These are phyloP conservation scores for Globomyces pollinis-pini DNA, from an alignment of 192 early-diverging fungal species.

Conservation along the genomic window DNA sequence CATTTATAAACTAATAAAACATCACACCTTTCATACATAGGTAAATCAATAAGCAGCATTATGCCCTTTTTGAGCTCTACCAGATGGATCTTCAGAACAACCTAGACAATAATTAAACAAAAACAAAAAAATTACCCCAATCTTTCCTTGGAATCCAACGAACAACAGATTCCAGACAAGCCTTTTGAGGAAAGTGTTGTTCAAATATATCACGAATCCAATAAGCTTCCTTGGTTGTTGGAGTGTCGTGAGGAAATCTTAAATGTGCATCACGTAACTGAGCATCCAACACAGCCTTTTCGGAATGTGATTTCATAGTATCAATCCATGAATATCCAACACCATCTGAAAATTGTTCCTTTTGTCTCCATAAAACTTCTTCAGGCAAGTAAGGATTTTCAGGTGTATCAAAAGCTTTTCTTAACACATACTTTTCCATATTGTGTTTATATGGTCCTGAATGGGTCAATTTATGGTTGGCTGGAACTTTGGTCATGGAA, in stretches of 20 bases:
- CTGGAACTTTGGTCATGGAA: constrained; percentile 73
- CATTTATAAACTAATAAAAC: no score
- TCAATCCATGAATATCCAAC: constrained; percentile 99
- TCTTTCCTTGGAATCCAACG: constrained; percentile 94
- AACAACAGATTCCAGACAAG: constrained; percentile 83
- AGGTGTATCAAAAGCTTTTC: constrained; percentile 91
- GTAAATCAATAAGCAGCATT: constrained; percentile 49
- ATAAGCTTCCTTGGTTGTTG: constrained; percentile 94
- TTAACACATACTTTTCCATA: constrained; percentile 92
- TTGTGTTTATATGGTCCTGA: constrained; percentile 52
- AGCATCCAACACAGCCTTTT: constrained; percentile 66
- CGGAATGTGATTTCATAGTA: constrained; percentile 71
- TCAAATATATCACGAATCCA: constrained; percentile 93
- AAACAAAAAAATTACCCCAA: constrained; percentile 59
- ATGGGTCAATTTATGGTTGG: constrained; percentile 73
- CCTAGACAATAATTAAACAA: no score
- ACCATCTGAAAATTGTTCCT: constrained; percentile 98
- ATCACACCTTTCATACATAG: no score
- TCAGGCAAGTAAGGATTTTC: constrained; percentile 78
- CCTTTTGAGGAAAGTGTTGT: constrained; percentile 83
- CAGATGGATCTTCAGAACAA: constrained; percentile 93
- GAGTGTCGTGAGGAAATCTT: constrained; percentile 81
- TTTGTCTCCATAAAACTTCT: constrained; percentile 93
- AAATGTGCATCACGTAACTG: constrained; percentile 57
- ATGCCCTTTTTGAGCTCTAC: constrained; percentile 93